Base-by-base conservation (phyloP, 2,329 filamentous ascomycete genomes). In the Domatiomyces globalis region DNA sequence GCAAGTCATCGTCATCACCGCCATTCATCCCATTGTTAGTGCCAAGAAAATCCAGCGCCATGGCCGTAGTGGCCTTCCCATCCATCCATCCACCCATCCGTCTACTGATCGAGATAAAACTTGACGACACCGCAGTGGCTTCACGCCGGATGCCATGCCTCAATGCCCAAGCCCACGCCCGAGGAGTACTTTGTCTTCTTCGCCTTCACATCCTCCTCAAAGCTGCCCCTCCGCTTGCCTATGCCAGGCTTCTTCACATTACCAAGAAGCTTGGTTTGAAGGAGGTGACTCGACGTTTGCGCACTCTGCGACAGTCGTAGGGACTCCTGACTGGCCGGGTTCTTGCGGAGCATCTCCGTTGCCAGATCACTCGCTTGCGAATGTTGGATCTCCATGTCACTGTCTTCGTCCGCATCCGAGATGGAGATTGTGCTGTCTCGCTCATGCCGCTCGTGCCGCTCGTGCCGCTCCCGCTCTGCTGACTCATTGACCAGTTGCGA, bases 361-460 rank as follows among this genome's bases (percentile, higher is more conserved):
- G 87, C 87, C 45, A 81, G 80, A 56, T 85, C 84, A 61, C 83
- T 89, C 7, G 87, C 86, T 61, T 86, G 84, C 52, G 84, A 87
- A 61, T 84, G 84, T 33, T 74, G 77, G 0, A 88, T 68, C 44
- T 84, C 80, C 56, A 84, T 78, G 43, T 85, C 81, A 49, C 74
- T 77, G 9, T 78, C 74, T 44, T 70, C 66, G 47, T 76, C 73
- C 6, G 65, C 63, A 44, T 79, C 77, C 1, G 76, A 77, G 18
- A 79, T 83, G 1, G 87, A 92, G 47, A 92, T 88, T 1, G 87
- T 94, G 69, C 85, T 90, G 65, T 94, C 87, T 54, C 86, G 80
- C 65, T 87, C 88, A 66, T 81, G 80, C 7, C 55, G 56, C 65
- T 87, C 88, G 66, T 81, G 80, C 7, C 55, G 56, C 65, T 87